These are phyloP conservation scores for Prunus campanulata DNA, from an alignment of 306 rosid genomes.

Conservation along the genomic window DNA sequence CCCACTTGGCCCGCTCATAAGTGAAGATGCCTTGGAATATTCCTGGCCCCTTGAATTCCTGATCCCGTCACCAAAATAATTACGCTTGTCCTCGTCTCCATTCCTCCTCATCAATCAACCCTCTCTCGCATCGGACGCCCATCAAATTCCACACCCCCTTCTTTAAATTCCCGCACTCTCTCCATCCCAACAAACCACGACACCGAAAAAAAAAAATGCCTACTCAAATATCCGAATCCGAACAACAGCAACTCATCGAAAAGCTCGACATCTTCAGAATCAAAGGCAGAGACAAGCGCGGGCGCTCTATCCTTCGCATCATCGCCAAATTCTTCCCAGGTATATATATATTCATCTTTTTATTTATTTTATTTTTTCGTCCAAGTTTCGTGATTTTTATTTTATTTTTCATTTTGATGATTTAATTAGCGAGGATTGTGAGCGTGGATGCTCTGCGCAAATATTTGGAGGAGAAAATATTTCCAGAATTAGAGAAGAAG, in stretches of 20 bases:
- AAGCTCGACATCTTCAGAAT: constrained; percentile 67
- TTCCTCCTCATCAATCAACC: background rate
- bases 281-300: constrained; percentile 77
- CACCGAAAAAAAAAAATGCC: constrained; percentile 19
- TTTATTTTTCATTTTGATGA: background rate
- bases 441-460: constrained; percentile 61
- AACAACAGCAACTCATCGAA: constrained; percentile 56
- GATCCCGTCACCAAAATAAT: constrained; percentile 5
- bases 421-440: constrained; percentile 54
- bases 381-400: background rate
- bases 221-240: constrained; percentile 39
- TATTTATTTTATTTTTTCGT: background rate
- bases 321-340: constrained; percentile 86
- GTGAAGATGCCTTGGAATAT: constrained; percentile 7
- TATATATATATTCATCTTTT: background rate
- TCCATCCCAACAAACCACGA: background rate
- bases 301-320: constrained; percentile 72
- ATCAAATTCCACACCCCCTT: background rate
- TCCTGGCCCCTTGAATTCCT: background rate
- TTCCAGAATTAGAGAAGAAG: constrained; percentile 56
- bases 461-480: constrained; percentile 67
- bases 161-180: background rate
- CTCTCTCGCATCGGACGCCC: background rate
- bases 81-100: background rate
- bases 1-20: background rate